phyloP scores from a whole-genome alignment of 495 filamentous ascomycete species.

The Neurospora discreta region DNA sequence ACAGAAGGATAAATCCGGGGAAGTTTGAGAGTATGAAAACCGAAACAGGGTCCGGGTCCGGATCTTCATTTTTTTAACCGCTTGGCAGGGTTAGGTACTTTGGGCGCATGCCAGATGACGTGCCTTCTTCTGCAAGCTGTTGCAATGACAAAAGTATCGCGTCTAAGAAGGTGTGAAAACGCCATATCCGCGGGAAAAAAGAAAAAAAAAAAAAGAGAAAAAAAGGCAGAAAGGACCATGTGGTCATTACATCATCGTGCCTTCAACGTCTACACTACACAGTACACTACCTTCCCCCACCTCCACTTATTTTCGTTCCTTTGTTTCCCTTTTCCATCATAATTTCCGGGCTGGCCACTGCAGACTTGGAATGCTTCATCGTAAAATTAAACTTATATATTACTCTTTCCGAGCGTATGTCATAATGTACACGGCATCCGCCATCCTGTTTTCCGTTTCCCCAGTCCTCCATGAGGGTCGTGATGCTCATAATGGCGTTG shows the following conservation, averaged over 20 bases:
- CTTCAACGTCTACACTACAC: not conserved
- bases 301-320: not conserved
- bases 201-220: not conserved
- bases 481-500: not conserved
- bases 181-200: not conserved
- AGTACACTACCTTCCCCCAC: no score
- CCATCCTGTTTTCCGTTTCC: not conserved
- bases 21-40: not conserved
- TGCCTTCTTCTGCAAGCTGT: not conserved
- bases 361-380: not conserved
- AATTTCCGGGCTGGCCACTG: not conserved
- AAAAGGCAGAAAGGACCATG: not conserved
- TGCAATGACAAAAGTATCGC: not conserved
- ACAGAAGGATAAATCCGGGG: not conserved
- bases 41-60: not conserved
- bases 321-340: not conserved
- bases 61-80: not conserved
- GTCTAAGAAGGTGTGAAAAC: not conserved
- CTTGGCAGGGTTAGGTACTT: not conserved
- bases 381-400: not conserved
- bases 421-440: not conserved
- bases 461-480: not conserved
- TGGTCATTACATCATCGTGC: conserved; percentile 3
- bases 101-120: not conserved
- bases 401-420: not conserved